Evolutionary conservation across 2,329 filamentous ascomycete genomes (phyloP).

Genomic region (Oidium heveae): DNA sequence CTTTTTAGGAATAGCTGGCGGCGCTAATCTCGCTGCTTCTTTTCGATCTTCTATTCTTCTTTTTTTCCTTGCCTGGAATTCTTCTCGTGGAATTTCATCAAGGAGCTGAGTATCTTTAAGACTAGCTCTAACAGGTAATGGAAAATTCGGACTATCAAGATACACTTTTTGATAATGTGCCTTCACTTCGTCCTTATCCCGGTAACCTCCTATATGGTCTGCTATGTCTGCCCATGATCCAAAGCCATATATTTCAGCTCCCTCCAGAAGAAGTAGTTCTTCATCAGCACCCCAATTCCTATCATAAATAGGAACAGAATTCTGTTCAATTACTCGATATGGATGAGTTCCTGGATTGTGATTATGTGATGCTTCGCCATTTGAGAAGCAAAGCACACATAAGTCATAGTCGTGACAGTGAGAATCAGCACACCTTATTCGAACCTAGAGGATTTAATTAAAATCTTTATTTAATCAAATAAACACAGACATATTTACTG

Average conservation of each 20-base stretch:
- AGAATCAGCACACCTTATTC: slow-evolving; percentile 60
- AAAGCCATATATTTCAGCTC: slow-evolving; percentile 83
- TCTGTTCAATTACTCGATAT: slow-evolving; percentile 89
- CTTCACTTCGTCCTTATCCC: slow-evolving; percentile 82
- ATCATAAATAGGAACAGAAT: slow-evolving; percentile 91
- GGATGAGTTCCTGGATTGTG: slow-evolving; percentile 73
- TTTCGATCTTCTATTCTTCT: slow-evolving; percentile 76
- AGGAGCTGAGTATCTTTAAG: slow-evolving; percentile 57
- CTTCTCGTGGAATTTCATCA: slow-evolving; percentile 61
- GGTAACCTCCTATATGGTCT: slow-evolving; percentile 89
- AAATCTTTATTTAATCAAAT: not conserved
- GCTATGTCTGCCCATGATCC: slow-evolving; percentile 97
- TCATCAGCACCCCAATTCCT: slow-evolving; percentile 94
- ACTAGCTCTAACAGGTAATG: slow-evolving; percentile 64
- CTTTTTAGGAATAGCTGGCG: slow-evolving; percentile 67
- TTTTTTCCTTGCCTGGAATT: slow-evolving; percentile 86
- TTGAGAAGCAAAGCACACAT: slow-evolving; percentile 82
- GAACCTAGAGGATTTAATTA: slow-evolving; percentile 33
- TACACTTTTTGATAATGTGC: slow-evolving; percentile 85
- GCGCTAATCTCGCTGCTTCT: slow-evolving; percentile 61
- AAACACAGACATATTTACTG: slow-evolving; percentile 30
- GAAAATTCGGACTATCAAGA: slow-evolving; percentile 60
- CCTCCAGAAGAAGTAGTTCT: slow-evolving; percentile 77
- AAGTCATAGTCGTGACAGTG: slow-evolving; percentile 86
- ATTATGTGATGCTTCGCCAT: slow-evolving; percentile 53